Percentiles rank a stretch among this genome's conserved stretches.
phyloP scores from a whole-genome alignment of 768 basidiomycete species.

The Phaeotremella skinneri region DNA sequence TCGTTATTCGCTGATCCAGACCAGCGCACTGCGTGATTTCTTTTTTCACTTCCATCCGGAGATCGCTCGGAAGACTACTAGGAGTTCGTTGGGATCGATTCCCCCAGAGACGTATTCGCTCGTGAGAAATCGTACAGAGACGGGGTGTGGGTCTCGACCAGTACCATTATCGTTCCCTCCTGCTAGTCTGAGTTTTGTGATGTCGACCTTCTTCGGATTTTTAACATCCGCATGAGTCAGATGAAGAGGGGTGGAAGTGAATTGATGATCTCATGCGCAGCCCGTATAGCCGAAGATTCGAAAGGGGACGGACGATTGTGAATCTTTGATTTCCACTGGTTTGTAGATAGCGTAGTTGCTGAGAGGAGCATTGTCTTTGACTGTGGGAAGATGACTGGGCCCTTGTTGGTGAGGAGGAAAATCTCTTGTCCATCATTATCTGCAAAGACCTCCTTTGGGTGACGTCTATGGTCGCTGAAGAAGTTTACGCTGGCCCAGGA shows the following conservation, averaged over 20 bases:
- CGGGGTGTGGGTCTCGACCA: not conserved
- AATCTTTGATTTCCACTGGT: not conserved
- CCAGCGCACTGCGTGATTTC: not conserved
- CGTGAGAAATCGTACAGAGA: not conserved
- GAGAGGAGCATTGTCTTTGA: not conserved
- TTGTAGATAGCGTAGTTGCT: not conserved
- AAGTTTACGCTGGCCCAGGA: not conserved
- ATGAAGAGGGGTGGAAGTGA: not conserved
- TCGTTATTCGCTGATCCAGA: not conserved
- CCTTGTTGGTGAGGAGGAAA: not conserved
- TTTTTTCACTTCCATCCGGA: not conserved
- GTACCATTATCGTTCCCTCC: not conserved
- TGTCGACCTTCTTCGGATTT: not conserved
- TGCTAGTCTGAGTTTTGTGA: not conserved
- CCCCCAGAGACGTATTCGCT: not conserved
- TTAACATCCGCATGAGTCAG: not conserved
- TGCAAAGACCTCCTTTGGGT: not conserved
- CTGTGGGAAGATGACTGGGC: not conserved
- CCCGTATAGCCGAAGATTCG: not conserved
- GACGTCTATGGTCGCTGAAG: not conserved
- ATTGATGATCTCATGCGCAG: not conserved
- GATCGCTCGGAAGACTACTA: not conserved
- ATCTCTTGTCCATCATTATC: not conserved
- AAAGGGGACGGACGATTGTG: not conserved
- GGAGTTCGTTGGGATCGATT: not conserved